Conservation (phyloP, 1,284 basidiomycete genomes). For the Mycosarcoma mackinlayi region DNA sequence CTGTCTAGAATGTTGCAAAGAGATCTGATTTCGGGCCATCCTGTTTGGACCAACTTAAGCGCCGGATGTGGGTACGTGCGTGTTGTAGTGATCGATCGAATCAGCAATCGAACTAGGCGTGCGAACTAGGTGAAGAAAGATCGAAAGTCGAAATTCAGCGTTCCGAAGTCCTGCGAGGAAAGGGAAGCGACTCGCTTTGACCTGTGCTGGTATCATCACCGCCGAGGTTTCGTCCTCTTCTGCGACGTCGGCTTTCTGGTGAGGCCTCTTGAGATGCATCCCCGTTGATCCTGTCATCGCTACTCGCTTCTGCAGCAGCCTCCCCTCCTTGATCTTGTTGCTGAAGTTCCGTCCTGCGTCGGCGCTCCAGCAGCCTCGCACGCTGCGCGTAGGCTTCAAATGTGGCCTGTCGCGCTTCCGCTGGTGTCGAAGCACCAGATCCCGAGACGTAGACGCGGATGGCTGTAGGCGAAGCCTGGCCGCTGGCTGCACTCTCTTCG, state of each 20-base stretch:
- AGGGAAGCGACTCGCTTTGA: slow-evolving; percentile 30
- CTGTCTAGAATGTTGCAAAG: background rate
- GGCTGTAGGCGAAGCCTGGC: slow-evolving; percentile 4
- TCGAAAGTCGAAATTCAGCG: slow-evolving; percentile 12
- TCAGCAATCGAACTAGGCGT: too few relatives aligned
- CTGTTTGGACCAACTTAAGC: background rate
- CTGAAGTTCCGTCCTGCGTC: slow-evolving; percentile 21
- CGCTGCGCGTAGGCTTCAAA: slow-evolving; percentile 47
- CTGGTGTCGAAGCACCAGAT: slow-evolving; percentile 38
- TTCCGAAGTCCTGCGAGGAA: slow-evolving; percentile 22
- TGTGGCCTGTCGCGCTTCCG: slow-evolving; percentile 38
- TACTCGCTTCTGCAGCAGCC: slow-evolving; percentile 1
- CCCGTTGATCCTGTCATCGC: background rate
- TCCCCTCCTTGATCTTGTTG: slow-evolving; percentile 2
- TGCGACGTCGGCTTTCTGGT: slow-evolving; percentile 12
- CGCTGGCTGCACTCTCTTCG: slow-evolving; percentile 7
- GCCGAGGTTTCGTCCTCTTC: slow-evolving; percentile 17
- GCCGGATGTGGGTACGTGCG: background rate
- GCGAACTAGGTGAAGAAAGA: too few relatives aligned
- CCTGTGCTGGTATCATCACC: slow-evolving; percentile 2
- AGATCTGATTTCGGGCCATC: too few relatives aligned
- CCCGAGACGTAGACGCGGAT: slow-evolving; percentile 32
- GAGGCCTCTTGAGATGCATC: slow-evolving; percentile 11
- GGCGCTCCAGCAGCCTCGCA: slow-evolving; percentile 29
- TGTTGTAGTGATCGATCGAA: background rate